Conservation (phyloP, 163 green algal genomes). For the Scenedesmus sp. region DNA sequence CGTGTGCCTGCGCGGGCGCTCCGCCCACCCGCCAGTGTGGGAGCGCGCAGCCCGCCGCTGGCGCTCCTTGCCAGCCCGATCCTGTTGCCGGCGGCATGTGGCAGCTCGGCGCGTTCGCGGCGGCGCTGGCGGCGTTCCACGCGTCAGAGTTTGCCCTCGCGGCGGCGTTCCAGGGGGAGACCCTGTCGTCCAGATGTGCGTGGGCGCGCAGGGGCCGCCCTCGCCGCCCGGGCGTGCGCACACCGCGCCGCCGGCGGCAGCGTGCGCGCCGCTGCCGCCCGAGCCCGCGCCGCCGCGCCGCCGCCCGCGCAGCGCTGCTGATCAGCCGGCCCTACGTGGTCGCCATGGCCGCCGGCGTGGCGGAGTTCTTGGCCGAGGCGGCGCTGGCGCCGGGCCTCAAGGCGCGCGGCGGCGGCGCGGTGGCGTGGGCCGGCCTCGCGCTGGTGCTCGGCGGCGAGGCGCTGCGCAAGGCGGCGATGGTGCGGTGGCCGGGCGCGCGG, state of each 20-base stretch:
- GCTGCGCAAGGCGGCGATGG: constrained; percentile 79
- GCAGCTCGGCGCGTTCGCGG: constrained; percentile 47
- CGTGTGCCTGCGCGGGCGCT: too few relatives aligned
- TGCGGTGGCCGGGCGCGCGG: constrained; percentile 39
- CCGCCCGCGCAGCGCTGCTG: constrained; percentile 66
- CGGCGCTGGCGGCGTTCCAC: constrained; percentile 69
- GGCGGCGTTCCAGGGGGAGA: constrained; percentile 54
- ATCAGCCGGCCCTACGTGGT: constrained; percentile 72
- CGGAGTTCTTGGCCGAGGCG: constrained; percentile 68
- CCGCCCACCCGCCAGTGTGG: too few relatives aligned
- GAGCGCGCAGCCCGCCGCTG: too few relatives aligned
- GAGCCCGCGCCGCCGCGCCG: not conserved
- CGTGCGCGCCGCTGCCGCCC: too few relatives aligned
- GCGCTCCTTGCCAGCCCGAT: too few relatives aligned
- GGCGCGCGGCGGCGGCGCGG: not conserved
- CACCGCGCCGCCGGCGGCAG: too few relatives aligned
- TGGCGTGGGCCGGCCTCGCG: constrained; percentile 54
- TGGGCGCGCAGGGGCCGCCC: not conserved
- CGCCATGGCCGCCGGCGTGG: constrained; percentile 67
- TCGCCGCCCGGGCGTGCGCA: too few relatives aligned
- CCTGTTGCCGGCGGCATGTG: constrained; percentile 1
- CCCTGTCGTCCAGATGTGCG: constrained; percentile 65
- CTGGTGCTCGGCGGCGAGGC: constrained; percentile 68
- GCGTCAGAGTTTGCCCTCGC: constrained; percentile 73
- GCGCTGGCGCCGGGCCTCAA: constrained; percentile 52